A percentile compares a stretch with the other conserved stretches of the same genome.
Conservation (phyloP, 345 rosid species). For the Nasturtium officinale region DNA sequence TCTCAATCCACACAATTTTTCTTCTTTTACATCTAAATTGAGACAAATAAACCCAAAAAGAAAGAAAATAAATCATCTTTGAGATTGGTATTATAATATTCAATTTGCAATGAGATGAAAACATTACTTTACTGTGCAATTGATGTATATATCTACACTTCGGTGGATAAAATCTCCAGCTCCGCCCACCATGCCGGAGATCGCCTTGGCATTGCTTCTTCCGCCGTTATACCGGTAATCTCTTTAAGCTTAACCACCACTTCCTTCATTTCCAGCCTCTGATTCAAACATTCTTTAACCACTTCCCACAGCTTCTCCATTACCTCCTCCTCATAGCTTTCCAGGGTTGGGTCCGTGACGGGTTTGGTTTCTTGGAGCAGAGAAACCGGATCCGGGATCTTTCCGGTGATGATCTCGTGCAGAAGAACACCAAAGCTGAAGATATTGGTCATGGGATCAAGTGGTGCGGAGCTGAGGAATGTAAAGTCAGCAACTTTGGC, state of each 20-base stretch:
- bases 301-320: conserved; percentile 60
- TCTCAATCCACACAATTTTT: no score
- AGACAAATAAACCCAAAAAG: neutral
- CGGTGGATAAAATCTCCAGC: conserved; percentile 79
- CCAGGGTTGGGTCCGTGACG: conserved; percentile 63
- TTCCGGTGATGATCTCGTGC: conserved; percentile 79
- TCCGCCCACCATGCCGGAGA: conserved; percentile 99
- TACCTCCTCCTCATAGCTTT: conserved; percentile 55
- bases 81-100: neutral
- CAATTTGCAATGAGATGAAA: conserved; percentile 1
- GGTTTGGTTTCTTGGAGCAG: conserved; percentile 48
- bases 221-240: conserved; percentile 74
- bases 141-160: conserved; percentile 34
- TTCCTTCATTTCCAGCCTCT: conserved; percentile 62
- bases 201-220: conserved; percentile 67
- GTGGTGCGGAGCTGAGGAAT: conserved; percentile 50
- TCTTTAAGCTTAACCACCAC: conserved; percentile 61
- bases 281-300: conserved; percentile 57
- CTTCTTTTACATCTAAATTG: no score
- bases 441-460: conserved; percentile 50
- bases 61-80: conserved; percentile 8
- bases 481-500: conserved; percentile 87
- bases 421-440: conserved; percentile 69
- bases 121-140: conserved; percentile 20
- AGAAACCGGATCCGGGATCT: conserved; percentile 54